These are phyloP conservation scores for Lipomyces spencermartinsiae DNA, from an alignment of 805 yeast species.

Conservation along the genomic window DNA sequence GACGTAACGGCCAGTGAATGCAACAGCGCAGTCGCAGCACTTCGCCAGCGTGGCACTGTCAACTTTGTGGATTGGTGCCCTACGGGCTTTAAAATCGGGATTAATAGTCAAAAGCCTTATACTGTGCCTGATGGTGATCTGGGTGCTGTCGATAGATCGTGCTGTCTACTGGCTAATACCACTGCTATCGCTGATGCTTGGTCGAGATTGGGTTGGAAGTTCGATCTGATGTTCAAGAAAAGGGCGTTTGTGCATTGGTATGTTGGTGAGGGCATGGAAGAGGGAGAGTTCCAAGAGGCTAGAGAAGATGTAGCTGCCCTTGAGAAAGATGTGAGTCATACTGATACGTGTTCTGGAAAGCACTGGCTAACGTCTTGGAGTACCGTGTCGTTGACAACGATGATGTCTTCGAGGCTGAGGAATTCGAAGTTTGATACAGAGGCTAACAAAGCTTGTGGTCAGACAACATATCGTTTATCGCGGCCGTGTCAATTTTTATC, in stretches of 20 bases:
- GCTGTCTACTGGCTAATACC: slow-evolving; percentile 97
- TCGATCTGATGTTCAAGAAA: slow-evolving; percentile 97
- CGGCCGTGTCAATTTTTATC: not conserved
- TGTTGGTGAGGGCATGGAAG: slow-evolving; percentile 99
- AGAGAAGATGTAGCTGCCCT: slow-evolving; percentile 97
- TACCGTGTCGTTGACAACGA: slow-evolving; percentile 4
- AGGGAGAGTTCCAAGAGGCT: slow-evolving; percentile 98
- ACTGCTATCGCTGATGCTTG: slow-evolving; percentile 99
- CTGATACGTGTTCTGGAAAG: not conserved
- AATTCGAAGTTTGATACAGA: not conserved
- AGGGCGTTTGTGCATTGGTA: slow-evolving; percentile 99
- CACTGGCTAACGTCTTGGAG: not conserved
- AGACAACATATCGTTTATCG: not conserved
- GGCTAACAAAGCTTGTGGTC: not conserved
- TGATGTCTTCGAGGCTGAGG: slow-evolving; percentile 7
- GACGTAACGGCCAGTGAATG: slow-evolving; percentile 98
- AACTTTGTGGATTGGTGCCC: slow-evolving; percentile 99
- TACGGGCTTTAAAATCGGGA: slow-evolving; percentile 99
- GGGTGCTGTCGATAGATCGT: slow-evolving; percentile 93
- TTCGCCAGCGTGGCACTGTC: slow-evolving; percentile 91
- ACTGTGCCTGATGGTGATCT: slow-evolving; percentile 87
- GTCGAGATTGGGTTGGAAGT: slow-evolving; percentile 95
- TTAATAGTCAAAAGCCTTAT: slow-evolving; percentile 97
- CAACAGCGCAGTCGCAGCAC: slow-evolving; percentile 91
- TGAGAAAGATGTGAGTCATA: slow-evolving; percentile 71